Evolutionary conservation across 495 filamentous ascomycete species (phyloP).

Genomic region (Penicillium herquei): DNA sequence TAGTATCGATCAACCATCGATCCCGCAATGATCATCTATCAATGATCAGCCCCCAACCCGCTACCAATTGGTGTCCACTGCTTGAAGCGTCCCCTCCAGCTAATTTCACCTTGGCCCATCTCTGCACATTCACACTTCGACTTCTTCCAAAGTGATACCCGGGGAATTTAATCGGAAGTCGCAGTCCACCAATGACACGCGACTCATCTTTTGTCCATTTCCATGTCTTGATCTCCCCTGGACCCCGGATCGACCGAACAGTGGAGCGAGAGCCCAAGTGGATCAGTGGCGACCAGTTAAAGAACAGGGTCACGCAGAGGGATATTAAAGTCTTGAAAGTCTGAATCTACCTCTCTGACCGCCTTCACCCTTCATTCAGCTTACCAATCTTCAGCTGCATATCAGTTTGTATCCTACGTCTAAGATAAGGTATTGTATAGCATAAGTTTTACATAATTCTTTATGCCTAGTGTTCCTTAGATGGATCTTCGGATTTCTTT

Average conservation of each 20-base stretch:
- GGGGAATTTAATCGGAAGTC: conserved; percentile 12
- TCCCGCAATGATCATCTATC: neutral
- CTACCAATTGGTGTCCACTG: neutral
- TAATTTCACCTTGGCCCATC: conserved; percentile 7
- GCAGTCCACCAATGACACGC: conserved; percentile 19
- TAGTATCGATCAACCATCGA: neutral
- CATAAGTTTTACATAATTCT: no score
- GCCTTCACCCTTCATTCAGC: no score
- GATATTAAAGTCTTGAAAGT: neutral
- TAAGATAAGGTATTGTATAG: no score
- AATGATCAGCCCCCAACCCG: conserved; percentile 1
- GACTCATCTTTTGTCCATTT: neutral
- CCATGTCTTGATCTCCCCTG: neutral
- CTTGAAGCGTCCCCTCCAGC: neutral
- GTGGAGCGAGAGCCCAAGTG: conserved; percentile 18
- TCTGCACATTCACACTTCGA: neutral
- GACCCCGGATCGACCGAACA: conserved; percentile 32
- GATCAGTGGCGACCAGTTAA: conserved; percentile 14
- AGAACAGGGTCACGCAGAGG: neutral
- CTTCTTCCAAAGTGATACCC: neutral
- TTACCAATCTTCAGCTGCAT: no score
- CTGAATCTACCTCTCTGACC: no score
- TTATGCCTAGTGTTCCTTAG: no score
- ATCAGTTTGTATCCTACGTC: no score
- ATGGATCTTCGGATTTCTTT: no score